Evolutionary conservation across 495 filamentous ascomycete genomes (phyloP).

Genomic region (Podospora pseudocomata): DNA sequence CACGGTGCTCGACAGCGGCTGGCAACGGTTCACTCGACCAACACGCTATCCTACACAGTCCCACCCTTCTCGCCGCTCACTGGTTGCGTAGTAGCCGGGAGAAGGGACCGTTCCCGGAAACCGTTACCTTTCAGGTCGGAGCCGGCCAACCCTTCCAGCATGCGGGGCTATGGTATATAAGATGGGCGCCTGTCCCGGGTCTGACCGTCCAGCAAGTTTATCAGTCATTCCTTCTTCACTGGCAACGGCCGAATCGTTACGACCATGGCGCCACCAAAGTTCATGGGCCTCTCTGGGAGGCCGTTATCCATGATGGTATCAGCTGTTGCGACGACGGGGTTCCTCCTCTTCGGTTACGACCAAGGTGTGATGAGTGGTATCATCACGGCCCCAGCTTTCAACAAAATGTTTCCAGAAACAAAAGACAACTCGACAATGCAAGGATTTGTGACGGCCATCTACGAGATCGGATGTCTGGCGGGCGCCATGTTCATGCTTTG

Average conservation of each 20-base stretch:
- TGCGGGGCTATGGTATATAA: not conserved
- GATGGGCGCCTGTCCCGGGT: not conserved
- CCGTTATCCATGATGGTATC: conserved; percentile 62
- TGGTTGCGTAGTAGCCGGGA: not conserved
- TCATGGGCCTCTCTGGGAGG: conserved; percentile 61
- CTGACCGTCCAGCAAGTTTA: not conserved
- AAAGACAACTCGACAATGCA: conserved; percentile 67
- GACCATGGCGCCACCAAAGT: conserved; percentile 45
- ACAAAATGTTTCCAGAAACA: conserved; percentile 64
- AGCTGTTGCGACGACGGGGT: conserved; percentile 67
- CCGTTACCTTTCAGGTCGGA: not conserved
- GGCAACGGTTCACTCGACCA: not conserved
- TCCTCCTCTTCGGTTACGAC: conserved; percentile 71
- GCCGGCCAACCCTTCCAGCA: not conserved
- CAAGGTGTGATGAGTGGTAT: conserved; percentile 75
- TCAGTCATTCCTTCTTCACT: not conserved
- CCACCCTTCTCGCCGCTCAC: not conserved
- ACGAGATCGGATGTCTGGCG: conserved; percentile 72
- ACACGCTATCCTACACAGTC: not conserved
- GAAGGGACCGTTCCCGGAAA: not conserved
- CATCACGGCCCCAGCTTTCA: conserved; percentile 69
- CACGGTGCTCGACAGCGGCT: not conserved
- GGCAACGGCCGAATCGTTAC: not conserved
- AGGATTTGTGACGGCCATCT: conserved; percentile 77
- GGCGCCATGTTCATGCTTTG: conserved; percentile 70